phyloP scores from a whole-genome alignment of 73 alveolate genomes.

The Tetrahymena malaccensis region DNA sequence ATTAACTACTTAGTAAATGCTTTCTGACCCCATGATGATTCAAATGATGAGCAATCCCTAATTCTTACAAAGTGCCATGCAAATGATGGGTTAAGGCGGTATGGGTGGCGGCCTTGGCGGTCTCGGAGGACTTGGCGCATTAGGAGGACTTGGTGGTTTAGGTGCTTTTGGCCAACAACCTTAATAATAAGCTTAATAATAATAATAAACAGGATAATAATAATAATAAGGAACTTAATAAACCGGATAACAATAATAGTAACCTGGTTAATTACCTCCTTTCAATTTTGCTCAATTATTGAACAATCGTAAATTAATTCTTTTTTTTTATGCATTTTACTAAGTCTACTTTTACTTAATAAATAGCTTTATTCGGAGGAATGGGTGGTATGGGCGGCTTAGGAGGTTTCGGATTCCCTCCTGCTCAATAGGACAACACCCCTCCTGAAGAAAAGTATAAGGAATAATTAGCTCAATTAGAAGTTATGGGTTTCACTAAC shows the following conservation, averaged over 20 bases:
- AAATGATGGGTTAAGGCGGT: conserved; percentile 21
- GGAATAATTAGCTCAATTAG: conserved; percentile 75
- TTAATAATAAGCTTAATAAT: neutral
- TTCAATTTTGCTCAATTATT: neutral
- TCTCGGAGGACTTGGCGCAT: neutral
- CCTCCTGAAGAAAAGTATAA: conserved; percentile 79
- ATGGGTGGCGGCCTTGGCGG: conserved; percentile 45
- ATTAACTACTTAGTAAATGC: neutral
- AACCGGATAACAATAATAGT: neutral
- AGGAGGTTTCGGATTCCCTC: conserved; percentile 1
- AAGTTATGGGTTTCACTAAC: conserved; percentile 95
- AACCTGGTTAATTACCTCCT: neutral
- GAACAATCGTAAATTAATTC: neutral
- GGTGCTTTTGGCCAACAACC: neutral
- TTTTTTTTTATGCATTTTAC: neutral
- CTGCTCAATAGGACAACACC: neutral
- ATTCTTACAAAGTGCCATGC: neutral
- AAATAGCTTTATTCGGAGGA: neutral
- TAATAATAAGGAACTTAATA: neutral
- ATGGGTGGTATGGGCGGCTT: neutral
- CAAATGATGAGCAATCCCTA: conserved; percentile 12
- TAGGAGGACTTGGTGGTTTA: conserved; percentile 28
- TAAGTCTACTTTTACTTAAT: neutral
- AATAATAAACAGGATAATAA: neutral
- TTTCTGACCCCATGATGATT: conserved; percentile 9